These are phyloP conservation scores for Arachis stenosperma DNA, from an alignment of 306 rosid genomes.

Conservation along the genomic window DNA sequence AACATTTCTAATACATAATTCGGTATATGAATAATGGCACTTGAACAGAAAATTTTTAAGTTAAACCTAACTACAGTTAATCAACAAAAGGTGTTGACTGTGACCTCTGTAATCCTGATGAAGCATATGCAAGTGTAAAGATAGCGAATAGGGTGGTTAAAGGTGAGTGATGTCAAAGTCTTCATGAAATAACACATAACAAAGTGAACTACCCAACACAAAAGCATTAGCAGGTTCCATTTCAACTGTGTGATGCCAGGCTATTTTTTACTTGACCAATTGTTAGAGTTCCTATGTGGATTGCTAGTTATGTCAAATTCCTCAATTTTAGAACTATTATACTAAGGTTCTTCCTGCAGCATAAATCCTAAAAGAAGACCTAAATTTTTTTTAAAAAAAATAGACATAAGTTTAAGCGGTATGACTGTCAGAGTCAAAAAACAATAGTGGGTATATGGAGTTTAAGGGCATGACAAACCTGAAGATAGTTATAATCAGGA, in stretches of 20 bases:
- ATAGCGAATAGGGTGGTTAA: neutral
- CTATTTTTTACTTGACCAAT: constrained; percentile 4
- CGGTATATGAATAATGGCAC: constrained; percentile 11
- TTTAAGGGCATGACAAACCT: constrained; percentile 60
- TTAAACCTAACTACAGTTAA: neutral
- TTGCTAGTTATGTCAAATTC: constrained; percentile 40
- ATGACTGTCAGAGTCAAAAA: constrained; percentile 18
- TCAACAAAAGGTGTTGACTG: neutral
- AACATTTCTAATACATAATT: constrained; percentile 18
- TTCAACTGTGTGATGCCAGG: neutral
- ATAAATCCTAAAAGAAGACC: constrained; percentile 43
- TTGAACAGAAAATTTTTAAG: constrained; percentile 8
- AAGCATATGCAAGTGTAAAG: constrained; percentile 15
- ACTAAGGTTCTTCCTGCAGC: constrained; percentile 45
- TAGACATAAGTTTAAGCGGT: constrained; percentile 4
- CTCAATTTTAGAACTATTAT: constrained; percentile 44
- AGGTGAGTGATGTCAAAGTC: constrained; percentile 7
- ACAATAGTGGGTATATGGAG: constrained; percentile 11
- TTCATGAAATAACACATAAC: neutral
- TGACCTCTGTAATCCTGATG: constrained; percentile 16
- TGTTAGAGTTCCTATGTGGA: neutral
- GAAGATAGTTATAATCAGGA: constrained; percentile 62
- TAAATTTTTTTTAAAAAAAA: constrained; percentile 26
- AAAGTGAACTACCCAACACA: neutral
- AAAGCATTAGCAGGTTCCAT: constrained; percentile 15